Conservation (phyloP, 176 grass and related monocot species). For the Alopecurus myosuroides region DNA sequence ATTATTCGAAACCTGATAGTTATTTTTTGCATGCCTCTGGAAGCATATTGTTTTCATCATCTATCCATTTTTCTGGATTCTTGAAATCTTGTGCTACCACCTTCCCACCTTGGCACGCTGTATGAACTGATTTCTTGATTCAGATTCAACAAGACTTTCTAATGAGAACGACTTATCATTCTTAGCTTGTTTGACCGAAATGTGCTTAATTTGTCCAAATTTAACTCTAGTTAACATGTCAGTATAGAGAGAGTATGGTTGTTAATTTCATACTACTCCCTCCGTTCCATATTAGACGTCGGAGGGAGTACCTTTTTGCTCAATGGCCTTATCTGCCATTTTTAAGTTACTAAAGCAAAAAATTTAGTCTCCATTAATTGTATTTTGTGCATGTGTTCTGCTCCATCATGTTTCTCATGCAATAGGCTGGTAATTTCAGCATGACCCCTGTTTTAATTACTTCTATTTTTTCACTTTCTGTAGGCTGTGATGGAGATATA, state of each 20-base stretch:
- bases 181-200: background rate
- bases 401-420: slow-evolving; percentile 10
- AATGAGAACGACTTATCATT: background rate
- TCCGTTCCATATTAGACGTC: too few relatives aligned
- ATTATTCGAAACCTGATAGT: background rate
- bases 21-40: background rate
- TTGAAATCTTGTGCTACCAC: background rate
- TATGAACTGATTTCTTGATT: slow-evolving; percentile 14
- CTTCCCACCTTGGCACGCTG: background rate
- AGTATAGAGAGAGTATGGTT: background rate
- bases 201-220: background rate
- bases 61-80: slow-evolving; percentile 2
- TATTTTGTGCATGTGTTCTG: background rate
- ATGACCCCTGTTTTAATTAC: slow-evolving; percentile 16
- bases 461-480: slow-evolving; percentile 28
- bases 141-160: background rate
- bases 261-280: too few relatives aligned
- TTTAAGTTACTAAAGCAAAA: slow-evolving; percentile 11
- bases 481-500: slow-evolving; percentile 99
- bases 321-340: background rate
- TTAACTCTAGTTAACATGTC: background rate
- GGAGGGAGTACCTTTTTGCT: background rate
- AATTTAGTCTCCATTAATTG: background rate
- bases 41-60: slow-evolving; percentile 13
- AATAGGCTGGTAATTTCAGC: background rate